Base-by-base conservation (phyloP, 768 basidiomycete species). In the Tulasnella sp. region DNA sequence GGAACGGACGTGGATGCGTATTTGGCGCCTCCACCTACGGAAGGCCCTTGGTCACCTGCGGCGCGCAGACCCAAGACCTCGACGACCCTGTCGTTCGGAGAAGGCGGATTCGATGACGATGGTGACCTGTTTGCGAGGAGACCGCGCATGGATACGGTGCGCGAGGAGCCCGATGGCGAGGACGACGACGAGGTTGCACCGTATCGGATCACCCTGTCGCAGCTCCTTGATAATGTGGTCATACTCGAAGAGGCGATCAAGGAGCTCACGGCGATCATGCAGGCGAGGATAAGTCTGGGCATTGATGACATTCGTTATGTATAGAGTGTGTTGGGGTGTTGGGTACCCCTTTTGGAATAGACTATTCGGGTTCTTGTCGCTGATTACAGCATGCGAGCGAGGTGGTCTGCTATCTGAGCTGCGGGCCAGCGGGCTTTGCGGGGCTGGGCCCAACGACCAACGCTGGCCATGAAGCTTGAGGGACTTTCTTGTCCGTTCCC, bases 211-310 rank as follows among this genome's bases (percentile, higher is more conserved):
- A 89, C 86, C 6, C 73, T 98, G 51, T 91, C 88, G 42, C 82
- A 78, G 61, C 67, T 97, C 55, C 71, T 97, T 67, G 94, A 97
- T 67, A 97, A 97, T 65, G 84, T 93, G 29, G 91, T 98, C 29
- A 82, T 97, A 37, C 67, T 98, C 61, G 94, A 97, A 69, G 94
- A 97, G 69, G 85, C 83, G 60, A 84, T 97, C 65, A 97, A 97
- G 71, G 94, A 98, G 68, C 72, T 92, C 32, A 81, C 81, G 12
- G 86, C 88, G 12, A 83, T 91, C 62, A 78, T 92, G 50, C 83
- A 88, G 69, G 88, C 86, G 14, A 74, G 90, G 58, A 73, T 86
- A 60, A 83, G 81, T 69, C 69, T 93, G 52, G 91, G 91, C 7
- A 85, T 93, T 60, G 90, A 93, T 69, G 74, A 80, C 21, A 69